Base-by-base conservation (phyloP, 2,329 filamentous ascomycete species). In the Bipolaris oryzae region DNA sequence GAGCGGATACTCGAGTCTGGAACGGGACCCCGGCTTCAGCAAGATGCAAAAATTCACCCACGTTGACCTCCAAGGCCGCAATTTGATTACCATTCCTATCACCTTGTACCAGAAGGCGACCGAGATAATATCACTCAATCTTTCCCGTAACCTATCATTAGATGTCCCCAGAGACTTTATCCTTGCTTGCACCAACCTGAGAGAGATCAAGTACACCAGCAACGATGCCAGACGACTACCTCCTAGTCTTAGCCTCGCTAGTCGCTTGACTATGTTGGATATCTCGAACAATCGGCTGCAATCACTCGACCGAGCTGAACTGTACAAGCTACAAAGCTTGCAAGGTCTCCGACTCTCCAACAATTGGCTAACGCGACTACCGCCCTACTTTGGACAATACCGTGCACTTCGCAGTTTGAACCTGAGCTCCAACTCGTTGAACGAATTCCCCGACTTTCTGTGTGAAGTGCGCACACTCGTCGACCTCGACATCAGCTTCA, bases 161-260 rank as follows among this genome's bases (percentile, higher is more conserved):
- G 92, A 97, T 68, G 88, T 99, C 13, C 95, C 95, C 0, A 92
- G 92, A 71, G 95, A 99, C 76, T 99, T 99, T 73, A 93, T 99
- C 53, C 92, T 96, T 74, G 90, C 91, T 25, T 99, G 95, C 78
- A 87, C 89, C 66, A 92, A 94, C 70, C 81, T 99, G 18, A 87
- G 94, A 48, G 95, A 99, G 74, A 95, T 99, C 81, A 96, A 96
- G 71, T 99, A 90, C 76, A 92, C 91, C 66, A 94, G 92, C 72
- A 98, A 98, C 69, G 95, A 99, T 75, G 91, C 93, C 2, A 88
- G 90, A 75, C 89, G 89, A 68, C 80, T 99, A 21, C 95, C 95
- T 3, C 84, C 88, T 6, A 97, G 93, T 74, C 83, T 99, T 50
- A 88, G 90, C 62, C 83, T 93, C 66, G 94, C 95, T 23, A 87